Conservation (phyloP, 495 filamentous ascomycete species). For the Penicillium robsamsonii region DNA sequence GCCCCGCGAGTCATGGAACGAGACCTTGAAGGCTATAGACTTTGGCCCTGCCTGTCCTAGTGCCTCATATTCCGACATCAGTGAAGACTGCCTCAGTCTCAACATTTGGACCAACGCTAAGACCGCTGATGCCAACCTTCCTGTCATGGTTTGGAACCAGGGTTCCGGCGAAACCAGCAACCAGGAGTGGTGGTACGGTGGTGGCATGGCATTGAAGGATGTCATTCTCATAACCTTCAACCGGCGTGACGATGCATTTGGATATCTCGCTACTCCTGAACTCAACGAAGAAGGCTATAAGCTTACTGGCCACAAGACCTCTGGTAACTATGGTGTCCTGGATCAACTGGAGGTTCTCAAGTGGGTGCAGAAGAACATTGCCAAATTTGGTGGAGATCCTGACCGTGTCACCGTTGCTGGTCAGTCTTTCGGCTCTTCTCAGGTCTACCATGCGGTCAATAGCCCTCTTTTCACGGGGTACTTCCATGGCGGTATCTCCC, state of each 20-base stretch:
- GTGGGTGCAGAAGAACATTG: constrained; percentile 55
- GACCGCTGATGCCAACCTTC: constrained; percentile 26
- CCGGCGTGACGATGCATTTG: constrained; percentile 66
- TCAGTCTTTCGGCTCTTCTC: constrained; percentile 41
- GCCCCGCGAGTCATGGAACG: constrained; percentile 26
- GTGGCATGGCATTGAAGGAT: constrained; percentile 32
- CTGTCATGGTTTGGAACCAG: constrained; percentile 32
- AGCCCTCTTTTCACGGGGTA: constrained; percentile 29
- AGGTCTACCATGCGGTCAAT: constrained; percentile 39
- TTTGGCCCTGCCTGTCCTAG: constrained; percentile 29
- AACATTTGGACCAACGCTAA: constrained; percentile 33
- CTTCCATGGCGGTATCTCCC: constrained; percentile 29
- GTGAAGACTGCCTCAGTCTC: constrained; percentile 33
- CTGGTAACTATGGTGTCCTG: constrained; percentile 37
- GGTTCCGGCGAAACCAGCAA: constrained; percentile 30
- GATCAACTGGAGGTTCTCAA: constrained; percentile 38
- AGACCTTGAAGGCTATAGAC: constrained; percentile 22
- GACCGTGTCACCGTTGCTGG: constrained; percentile 45
- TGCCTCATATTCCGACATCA: constrained; percentile 12
- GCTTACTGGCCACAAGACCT: constrained; percentile 40
- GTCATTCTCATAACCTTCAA: constrained; percentile 70
- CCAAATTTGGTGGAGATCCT: constrained; percentile 61
- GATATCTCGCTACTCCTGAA: constrained; percentile 61
- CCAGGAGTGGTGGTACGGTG: constrained; percentile 26
- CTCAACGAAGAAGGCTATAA: constrained; percentile 38